These are phyloP conservation scores for Fusarium piperis DNA, from an alignment of 2,329 filamentous ascomycete species.

Conservation along the genomic window DNA sequence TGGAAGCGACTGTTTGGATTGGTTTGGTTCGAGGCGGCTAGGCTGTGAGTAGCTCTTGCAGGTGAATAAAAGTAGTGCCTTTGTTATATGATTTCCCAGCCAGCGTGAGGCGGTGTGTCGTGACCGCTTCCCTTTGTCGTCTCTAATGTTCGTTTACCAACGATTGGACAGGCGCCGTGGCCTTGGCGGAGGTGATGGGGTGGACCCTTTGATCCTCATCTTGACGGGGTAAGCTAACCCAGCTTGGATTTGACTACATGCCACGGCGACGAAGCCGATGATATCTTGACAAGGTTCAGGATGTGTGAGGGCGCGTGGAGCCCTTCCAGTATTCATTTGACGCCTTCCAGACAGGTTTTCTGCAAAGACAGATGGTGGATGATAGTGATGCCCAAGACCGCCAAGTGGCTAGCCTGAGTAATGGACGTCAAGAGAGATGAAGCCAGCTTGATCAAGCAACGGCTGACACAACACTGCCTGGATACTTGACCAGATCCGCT, in stretches of 20 bases:
- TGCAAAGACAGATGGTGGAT: background rate
- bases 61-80: conserved; percentile 43
- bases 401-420: background rate
- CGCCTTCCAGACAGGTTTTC: background rate
- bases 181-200: background rate
- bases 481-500: background rate
- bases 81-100: conserved; percentile 29
- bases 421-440: background rate
- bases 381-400: background rate
- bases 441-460: background rate
- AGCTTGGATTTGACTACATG: background rate
- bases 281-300: background rate
- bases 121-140: background rate
- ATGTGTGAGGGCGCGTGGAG: background rate
- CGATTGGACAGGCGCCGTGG: background rate
- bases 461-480: background rate
- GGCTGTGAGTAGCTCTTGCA: conserved; percentile 41
- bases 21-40: conserved; percentile 18
- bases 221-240: background rate
- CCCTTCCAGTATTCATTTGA: background rate
- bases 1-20: conserved; percentile 14
- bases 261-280: background rate
- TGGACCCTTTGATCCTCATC: background rate
- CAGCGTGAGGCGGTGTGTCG: background rate
- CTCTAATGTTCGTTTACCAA: background rate